Conservation (phyloP, 2,329 filamentous ascomycete genomes). For the Fusarium sacchari region DNA sequence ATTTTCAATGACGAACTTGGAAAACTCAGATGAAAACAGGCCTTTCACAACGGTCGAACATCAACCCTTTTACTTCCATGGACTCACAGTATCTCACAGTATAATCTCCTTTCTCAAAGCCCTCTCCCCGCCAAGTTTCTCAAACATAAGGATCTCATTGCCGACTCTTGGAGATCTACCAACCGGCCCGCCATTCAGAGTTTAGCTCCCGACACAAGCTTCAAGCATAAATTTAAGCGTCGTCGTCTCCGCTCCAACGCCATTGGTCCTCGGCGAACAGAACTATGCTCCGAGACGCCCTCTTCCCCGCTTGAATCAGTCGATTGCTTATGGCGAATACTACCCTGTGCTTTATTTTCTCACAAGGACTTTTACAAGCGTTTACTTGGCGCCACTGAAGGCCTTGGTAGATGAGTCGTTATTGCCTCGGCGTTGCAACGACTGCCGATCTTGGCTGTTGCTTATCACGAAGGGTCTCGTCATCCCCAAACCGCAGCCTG, state of each 20-base stretch:
- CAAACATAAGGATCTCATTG: conserved; percentile 7
- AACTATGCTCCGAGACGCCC: conserved; percentile 23
- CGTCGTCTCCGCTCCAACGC: neutral
- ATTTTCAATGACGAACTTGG: neutral
- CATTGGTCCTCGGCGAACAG: conserved; percentile 25
- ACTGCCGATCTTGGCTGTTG: conserved; percentile 3
- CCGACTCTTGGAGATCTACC: conserved; percentile 15
- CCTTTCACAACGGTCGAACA: accelerated
- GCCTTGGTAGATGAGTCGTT: neutral
- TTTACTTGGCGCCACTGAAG: neutral
- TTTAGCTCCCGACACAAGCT: conserved; percentile 23
- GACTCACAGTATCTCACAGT: accelerated
- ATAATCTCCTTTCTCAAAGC: accelerated
- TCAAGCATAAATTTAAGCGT: conserved; percentile 6
- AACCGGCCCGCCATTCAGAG: conserved; percentile 17
- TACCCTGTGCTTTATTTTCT: neutral
- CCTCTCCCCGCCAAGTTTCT: neutral
- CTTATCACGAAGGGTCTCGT: too few relatives aligned
- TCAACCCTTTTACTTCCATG: accelerated
- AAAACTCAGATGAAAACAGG: accelerated
- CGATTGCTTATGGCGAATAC: conserved; percentile 14
- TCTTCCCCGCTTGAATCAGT: conserved; percentile 18
- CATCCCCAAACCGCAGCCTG: neutral
- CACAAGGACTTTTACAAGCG: neutral
- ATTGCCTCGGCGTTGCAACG: neutral